phyloP scores from a whole-genome alignment of 306 rosid species.

The Cicer chorassanicum region DNA sequence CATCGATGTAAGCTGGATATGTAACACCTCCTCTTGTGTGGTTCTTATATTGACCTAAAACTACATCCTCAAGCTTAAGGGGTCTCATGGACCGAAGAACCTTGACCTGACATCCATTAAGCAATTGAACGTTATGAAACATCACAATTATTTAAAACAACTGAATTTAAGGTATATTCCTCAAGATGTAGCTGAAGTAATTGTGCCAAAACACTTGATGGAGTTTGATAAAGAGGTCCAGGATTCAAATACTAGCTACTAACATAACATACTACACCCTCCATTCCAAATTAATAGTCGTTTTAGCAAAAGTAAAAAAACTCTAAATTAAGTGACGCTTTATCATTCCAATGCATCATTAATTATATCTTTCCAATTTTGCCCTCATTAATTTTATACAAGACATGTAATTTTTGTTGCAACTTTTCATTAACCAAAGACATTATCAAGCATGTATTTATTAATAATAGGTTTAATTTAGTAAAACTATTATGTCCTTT shows the following conservation, averaged over 20 bases:
- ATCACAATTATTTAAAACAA: conserved; percentile 3
- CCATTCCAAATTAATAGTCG: no score
- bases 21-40: conserved; percentile 78
- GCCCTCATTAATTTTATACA: no score
- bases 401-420: no score
- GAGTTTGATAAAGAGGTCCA: background rate
- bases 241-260: background rate
- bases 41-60: conserved; percentile 82
- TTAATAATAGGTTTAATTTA: no score
- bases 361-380: no score
- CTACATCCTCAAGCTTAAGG: conserved; percentile 64
- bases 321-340: no score
- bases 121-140: conserved; percentile 26
- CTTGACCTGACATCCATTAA: conserved; percentile 69
- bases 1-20: conserved; percentile 78
- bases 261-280: background rate
- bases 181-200: background rate
- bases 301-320: no score
- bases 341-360: no score
- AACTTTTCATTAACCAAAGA: no score
- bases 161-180: conserved; percentile 11
- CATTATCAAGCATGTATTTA: no score
- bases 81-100: conserved; percentile 93
- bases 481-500: no score
- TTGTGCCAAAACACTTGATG: background rate